A percentile compares a stretch with the other conserved stretches of the same genome.
Evolutionary conservation across 805 yeast genomes (phyloP).

Genomic region (Debaryomyces tyrocola): DNA sequence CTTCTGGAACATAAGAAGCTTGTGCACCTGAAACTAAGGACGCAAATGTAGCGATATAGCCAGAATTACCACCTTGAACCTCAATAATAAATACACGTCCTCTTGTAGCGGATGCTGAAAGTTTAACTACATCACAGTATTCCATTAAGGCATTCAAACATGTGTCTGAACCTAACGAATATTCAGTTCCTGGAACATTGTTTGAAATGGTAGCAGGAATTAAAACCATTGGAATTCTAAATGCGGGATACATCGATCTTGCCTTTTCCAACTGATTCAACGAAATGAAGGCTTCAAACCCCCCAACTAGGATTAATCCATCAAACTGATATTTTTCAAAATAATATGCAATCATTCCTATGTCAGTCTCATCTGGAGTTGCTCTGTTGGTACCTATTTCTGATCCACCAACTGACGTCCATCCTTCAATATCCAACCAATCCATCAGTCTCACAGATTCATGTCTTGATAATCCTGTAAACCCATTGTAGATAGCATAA

Average conservation of each 20-base stretch:
- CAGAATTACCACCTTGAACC: constrained; percentile 97
- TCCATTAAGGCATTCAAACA: constrained; percentile 88
- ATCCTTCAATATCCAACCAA: constrained; percentile 86
- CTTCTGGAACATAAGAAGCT: constrained; percentile 89
- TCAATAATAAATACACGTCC: constrained; percentile 94
- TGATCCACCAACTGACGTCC: constrained; percentile 91
- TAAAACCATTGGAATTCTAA: constrained; percentile 90
- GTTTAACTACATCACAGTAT: constrained; percentile 94
- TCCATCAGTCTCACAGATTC: constrained; percentile 72
- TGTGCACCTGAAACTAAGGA: constrained; percentile 89
- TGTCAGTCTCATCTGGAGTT: constrained; percentile 72
- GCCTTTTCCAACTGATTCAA: constrained; percentile 79
- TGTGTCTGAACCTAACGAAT: constrained; percentile 92
- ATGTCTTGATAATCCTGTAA: constrained; percentile 86
- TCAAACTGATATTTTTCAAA: constrained; percentile 86
- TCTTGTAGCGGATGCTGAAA: constrained; percentile 91
- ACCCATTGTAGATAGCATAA: constrained; percentile 91
- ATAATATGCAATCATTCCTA: constrained; percentile 90
- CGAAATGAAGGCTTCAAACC: constrained; percentile 93
- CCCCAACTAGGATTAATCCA: constrained; percentile 91
- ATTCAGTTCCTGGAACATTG: constrained; percentile 98
- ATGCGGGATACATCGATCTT: constrained; percentile 78
- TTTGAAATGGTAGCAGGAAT: constrained; percentile 96
- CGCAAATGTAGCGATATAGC: constrained; percentile 85
- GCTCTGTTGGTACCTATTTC: constrained; percentile 95